phyloP scores from a whole-genome alignment of 1,284 basidiomycete species.

The Stygiomarasmius scandens region DNA sequence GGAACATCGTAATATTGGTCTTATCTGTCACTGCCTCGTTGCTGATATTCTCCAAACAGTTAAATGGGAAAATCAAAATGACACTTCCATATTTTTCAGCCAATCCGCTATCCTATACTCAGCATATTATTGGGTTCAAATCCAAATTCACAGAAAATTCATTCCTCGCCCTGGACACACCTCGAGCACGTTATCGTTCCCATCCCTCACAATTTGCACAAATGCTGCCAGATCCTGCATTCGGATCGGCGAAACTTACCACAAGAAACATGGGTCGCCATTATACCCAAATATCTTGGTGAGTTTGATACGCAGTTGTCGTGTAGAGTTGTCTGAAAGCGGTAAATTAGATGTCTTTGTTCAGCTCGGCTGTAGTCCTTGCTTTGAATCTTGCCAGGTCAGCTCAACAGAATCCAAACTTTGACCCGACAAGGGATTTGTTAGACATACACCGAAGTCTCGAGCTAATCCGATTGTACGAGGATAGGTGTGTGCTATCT shows the following conservation, averaged over 20 bases:
- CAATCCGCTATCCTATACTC: not conserved
- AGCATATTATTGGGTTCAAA: not conserved
- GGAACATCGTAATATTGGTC: conserved; percentile 47
- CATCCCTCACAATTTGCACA: conserved; percentile 10
- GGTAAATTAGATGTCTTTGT: conserved; percentile 31
- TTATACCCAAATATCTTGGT: too few species aligned
- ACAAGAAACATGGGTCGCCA: too few species aligned
- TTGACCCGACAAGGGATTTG: conserved; percentile 63
- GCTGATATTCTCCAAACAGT: not conserved
- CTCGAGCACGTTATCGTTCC: not conserved
- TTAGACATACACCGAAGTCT: conserved; percentile 73
- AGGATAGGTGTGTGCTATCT: conserved; percentile 41
- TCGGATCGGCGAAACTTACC: conserved; percentile 65
- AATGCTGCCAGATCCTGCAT: conserved; percentile 28
- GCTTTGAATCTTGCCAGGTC: conserved; percentile 78
- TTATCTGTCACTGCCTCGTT: not conserved
- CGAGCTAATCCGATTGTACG: conserved; percentile 54
- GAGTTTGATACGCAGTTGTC: conserved; percentile 23
- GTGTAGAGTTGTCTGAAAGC: conserved; percentile 46
- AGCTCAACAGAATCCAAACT: conserved; percentile 51
- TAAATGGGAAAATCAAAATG: not conserved
- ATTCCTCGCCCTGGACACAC: conserved; percentile 6
- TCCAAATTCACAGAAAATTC: conserved; percentile 6
- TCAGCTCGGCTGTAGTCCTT: conserved; percentile 68
- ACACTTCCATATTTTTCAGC: not conserved